Conservation (phyloP, 108 stramenopile genomes). For the Pseudonitzschia multiseries region DNA sequence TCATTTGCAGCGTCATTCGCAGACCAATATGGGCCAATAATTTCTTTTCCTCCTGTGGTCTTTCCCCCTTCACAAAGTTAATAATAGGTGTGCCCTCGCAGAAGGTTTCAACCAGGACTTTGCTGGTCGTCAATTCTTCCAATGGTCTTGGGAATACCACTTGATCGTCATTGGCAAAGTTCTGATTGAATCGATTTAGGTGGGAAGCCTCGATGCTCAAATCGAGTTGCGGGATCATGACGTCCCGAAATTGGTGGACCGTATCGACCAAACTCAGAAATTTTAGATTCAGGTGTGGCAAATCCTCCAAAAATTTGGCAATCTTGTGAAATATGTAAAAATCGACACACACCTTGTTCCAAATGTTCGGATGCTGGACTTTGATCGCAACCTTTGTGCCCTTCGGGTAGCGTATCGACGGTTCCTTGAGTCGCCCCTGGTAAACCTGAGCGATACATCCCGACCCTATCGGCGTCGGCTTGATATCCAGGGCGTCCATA, state of each 20-base stretch:
- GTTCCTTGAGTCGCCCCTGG: slow-evolving; percentile 51
- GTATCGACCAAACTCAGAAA: slow-evolving; percentile 79
- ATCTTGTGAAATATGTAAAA: slow-evolving; percentile 79
- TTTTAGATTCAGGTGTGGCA: slow-evolving; percentile 72
- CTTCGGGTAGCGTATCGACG: slow-evolving; percentile 41
- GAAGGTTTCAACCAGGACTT: slow-evolving; percentile 87
- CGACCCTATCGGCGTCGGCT: slow-evolving; percentile 69
- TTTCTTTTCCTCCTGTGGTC: slow-evolving; percentile 43
- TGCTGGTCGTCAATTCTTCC: slow-evolving; percentile 60
- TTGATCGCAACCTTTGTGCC: slow-evolving; percentile 81
- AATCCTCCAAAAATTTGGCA: slow-evolving; percentile 58
- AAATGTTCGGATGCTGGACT: slow-evolving; percentile 87
- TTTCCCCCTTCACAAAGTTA: slow-evolving; percentile 47
- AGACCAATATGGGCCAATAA: slow-evolving; percentile 72
- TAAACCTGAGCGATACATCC: slow-evolving; percentile 93
- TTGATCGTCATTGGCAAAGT: slow-evolving; percentile 67
- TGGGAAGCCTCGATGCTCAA: slow-evolving; percentile 78
- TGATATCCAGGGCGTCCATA: slow-evolving; percentile 39
- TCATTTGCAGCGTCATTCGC: slow-evolving; percentile 87
- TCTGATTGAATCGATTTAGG: slow-evolving; percentile 63
- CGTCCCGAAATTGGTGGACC: slow-evolving; percentile 82
- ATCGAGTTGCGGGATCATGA: slow-evolving; percentile 88
- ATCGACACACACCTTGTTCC: slow-evolving; percentile 83
- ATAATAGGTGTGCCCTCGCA: slow-evolving; percentile 79
- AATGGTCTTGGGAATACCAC: slow-evolving; percentile 76